A percentile compares a stretch with the other conserved stretches of the same genome.
Evolutionary conservation across 2,329 filamentous ascomycete genomes (phyloP).

Genomic region (Fusarium veterinarium): DNA sequence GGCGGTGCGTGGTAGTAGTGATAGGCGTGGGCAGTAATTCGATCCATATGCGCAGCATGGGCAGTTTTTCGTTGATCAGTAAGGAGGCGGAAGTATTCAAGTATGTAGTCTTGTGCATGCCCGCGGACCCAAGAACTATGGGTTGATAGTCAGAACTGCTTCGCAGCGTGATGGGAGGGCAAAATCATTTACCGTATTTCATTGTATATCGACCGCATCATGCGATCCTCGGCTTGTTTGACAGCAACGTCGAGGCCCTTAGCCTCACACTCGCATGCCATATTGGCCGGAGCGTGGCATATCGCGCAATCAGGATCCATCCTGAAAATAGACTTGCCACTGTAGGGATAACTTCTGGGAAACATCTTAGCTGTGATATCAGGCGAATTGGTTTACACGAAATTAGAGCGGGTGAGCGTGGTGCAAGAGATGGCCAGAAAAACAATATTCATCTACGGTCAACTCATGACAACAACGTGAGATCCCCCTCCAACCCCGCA

Average conservation of each 20-base stretch:
- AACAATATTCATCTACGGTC: slow-evolving; percentile 40
- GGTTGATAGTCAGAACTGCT: slow-evolving; percentile 18
- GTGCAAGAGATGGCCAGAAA: slow-evolving; percentile 24
- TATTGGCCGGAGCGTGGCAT: slow-evolving; percentile 68
- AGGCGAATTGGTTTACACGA: slow-evolving; percentile 33
- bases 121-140: slow-evolving; percentile 71
- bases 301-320: slow-evolving; percentile 79
- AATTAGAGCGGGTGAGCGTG: slow-evolving; percentile 20
- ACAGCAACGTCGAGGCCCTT: slow-evolving; percentile 72
- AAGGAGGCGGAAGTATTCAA: slow-evolving; percentile 72
- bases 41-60: slow-evolving; percentile 67
- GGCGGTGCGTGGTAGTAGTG: slow-evolving; percentile 69
- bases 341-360: slow-evolving; percentile 58
- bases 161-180: not conserved
- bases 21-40: slow-evolving; percentile 65
- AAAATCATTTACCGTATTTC: slow-evolving; percentile 68
- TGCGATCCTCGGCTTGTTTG: slow-evolving; percentile 70
- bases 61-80: slow-evolving; percentile 69
- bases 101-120: slow-evolving; percentile 75
- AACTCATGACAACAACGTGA: slow-evolving; percentile 44
- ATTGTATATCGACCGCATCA: slow-evolving; percentile 72
- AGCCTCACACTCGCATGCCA: slow-evolving; percentile 73
- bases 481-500: slow-evolving; percentile 45
- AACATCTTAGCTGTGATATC: slow-evolving; percentile 61
- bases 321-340: slow-evolving; percentile 64